Evolutionary conservation across 345 rosid species (phyloP), one percentile per base, ranked within the genome.

Genomic region (Linum tenue): DNA sequence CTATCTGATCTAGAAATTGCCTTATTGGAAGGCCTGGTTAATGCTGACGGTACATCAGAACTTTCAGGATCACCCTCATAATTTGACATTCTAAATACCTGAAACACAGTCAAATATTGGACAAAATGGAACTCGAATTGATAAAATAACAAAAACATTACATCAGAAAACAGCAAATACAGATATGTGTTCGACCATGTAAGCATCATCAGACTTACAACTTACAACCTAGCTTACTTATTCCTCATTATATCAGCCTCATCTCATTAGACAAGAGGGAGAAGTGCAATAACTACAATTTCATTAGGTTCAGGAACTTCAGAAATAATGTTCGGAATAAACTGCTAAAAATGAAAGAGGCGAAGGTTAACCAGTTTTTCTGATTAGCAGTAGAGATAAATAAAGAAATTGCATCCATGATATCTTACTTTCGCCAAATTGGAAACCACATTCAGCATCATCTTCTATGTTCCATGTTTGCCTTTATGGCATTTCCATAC

Each of bases 1-100:
- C 89, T 83, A 85, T 81, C 87, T 40, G 76, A 65, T 76, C 83
- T 86, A 59, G 74, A 71, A 69, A 72, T 85, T 71, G 83, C 69
- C 77, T 80, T 90, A 65, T 48, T 77, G 57, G 85, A 76, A 37
- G 88, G 78, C 70, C 78, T 80, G 58, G 92, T 78, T 78, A 77
- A 80, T 71, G 91, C 94, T 94, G 95, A 88, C 2, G 95, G 96
- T 67, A 78, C 65, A 56, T 88, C 89, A 61, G 91, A 82, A 48
- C 72, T 73, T 76, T 85, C 87, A 9, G 77, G 72, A 77, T 85
- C 97, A 65, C 83, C 76, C 8, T 92, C 97, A 76, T 81, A 84
- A 84, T 84, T 85, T 56, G 88, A 83, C 64, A 84, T 78, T 77
- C 85, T 83, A 72, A 83, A 62, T 64, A 94, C 95, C 99, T 94